Evolutionary conservation across 768 basidiomycete species (phyloP).

Genomic region (Chalciporus pseudorubinellus): DNA sequence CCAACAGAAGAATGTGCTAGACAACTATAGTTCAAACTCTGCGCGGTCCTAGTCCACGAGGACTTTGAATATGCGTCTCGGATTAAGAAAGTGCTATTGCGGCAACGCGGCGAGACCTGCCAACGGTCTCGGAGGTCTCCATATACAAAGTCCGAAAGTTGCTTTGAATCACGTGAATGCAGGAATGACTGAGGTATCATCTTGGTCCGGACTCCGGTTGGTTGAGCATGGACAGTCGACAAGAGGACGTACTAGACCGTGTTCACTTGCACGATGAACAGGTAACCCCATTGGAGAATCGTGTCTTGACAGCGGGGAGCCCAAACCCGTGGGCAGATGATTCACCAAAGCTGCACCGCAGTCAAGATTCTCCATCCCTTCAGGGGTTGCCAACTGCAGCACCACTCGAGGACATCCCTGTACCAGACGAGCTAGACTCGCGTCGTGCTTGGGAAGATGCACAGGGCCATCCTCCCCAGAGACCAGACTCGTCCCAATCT

Average conservation of each 20-base stretch:
- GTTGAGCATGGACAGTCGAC: not conserved
- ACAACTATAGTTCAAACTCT: too few relatives aligned
- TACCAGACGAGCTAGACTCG: conserved; percentile 55
- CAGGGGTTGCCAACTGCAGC: not conserved
- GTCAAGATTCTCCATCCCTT: not conserved
- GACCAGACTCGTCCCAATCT: not conserved
- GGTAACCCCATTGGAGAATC: not conserved
- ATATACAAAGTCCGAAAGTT: too few relatives aligned
- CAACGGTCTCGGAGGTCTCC: too few relatives aligned
- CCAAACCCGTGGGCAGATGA: conserved; percentile 23
- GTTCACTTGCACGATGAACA: not conserved
- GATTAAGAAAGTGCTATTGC: too few relatives aligned
- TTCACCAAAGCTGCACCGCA: conserved; percentile 4
- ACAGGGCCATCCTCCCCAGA: conserved; percentile 59
- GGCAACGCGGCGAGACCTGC: too few relatives aligned
- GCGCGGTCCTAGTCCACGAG: too few relatives aligned
- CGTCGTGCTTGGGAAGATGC: conserved; percentile 62
- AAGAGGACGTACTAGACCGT: not conserved
- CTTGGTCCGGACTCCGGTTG: not conserved
- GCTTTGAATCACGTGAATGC: too few relatives aligned
- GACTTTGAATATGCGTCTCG: too few relatives aligned
- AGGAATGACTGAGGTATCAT: too few relatives aligned
- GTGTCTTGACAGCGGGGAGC: not conserved
- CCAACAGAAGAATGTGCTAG: too few relatives aligned
- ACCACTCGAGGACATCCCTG: conserved; percentile 40